Base-by-base conservation (phyloP, 148 eudicot species). In the Fagopyrum tataricum region DNA sequence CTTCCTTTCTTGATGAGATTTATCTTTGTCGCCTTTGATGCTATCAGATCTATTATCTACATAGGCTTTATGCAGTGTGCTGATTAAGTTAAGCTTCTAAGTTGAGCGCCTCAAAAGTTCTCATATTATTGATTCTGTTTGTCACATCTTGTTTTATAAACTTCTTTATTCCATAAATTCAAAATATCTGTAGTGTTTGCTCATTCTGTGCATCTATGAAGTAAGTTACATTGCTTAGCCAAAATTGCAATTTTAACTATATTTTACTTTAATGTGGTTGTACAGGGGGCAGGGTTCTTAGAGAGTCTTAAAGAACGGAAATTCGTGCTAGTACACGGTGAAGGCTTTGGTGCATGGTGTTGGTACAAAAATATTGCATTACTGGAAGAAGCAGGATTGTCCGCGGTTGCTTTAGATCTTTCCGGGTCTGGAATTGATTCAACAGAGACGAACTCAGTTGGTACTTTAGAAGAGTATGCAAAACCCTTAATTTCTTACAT, bases 301-400 rank as follows among this genome's bases (percentile, higher is more conserved):
- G 97, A 90, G 67, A 87, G 79, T 75, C 73, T 95, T 47, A 88
- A 88, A 81, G 86, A 85, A 58, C 87, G 81, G 87, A 86, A 73
- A 74, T 41, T 95, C 71, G 84, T 95, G 77, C 81, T 95, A 61
- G 78, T 95, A 66, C 99, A 95, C 67, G 99, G 99, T 37, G 99
- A 90, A 85, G 99, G 99, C 20, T 95, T 95, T 80, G 99, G 99
- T 67, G 99, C 99, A 71, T 95, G 99, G 99, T 91, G 99, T 80
- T 95, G 99, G 99, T 95, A 91, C 79, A 95, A 91, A 87, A 95
- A 77, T 76, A 90, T 95, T 84, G 93, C 99, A 47, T 78, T 86
- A 44, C 76, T 95, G 74, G 97, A 95, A 81, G 99, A 95, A 77
- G 78, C 91, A 20, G 97, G 97, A 71, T 78, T 95, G 72, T 70